These are phyloP conservation scores for Pilobolus umbonatus DNA, from an alignment of 192 early-diverging fungal species.

Conservation along the genomic window DNA sequence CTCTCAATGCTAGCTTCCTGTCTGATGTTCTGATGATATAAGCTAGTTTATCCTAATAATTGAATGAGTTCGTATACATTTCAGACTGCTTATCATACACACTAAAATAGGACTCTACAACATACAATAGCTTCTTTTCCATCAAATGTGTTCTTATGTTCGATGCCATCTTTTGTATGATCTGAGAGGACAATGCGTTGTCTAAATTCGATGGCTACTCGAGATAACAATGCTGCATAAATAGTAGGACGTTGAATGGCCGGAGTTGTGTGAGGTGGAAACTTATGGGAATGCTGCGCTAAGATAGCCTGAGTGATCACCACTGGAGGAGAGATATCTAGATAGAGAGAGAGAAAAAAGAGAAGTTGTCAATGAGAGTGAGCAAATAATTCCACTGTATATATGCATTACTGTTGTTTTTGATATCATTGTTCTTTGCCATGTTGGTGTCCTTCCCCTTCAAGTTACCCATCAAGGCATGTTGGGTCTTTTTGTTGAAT, in stretches of 20 bases:
- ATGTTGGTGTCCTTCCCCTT: too few species aligned
- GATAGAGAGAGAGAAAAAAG: background rate
- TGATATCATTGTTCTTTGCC: background rate
- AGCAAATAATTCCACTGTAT: background rate
- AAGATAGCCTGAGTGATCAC: constrained; percentile 12
- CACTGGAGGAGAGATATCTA: constrained; percentile 9
- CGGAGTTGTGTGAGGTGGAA: background rate
- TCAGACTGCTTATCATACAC: background rate
- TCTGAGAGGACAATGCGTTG: constrained; percentile 54
- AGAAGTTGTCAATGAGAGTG: background rate
- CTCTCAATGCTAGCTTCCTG: constrained; percentile 78
- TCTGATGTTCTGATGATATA: constrained; percentile 78
- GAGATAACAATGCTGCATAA: constrained; percentile 70
- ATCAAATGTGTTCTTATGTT: constrained; percentile 81
- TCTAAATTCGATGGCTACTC: constrained; percentile 65
- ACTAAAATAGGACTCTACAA: background rate
- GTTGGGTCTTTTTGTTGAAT: background rate
- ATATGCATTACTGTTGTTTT: constrained; percentile 3
- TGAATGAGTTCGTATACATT: background rate
- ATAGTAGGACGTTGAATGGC: constrained; percentile 41
- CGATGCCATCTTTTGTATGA: constrained; percentile 70
- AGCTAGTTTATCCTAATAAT: constrained; percentile 48
- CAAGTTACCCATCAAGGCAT: too few species aligned
- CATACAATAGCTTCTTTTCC: constrained; percentile 85
- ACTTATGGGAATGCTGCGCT: constrained; percentile 16